phyloP scores from a whole-genome alignment of 495 filamentous ascomycete genomes.

The Rhypophila decipiens region DNA sequence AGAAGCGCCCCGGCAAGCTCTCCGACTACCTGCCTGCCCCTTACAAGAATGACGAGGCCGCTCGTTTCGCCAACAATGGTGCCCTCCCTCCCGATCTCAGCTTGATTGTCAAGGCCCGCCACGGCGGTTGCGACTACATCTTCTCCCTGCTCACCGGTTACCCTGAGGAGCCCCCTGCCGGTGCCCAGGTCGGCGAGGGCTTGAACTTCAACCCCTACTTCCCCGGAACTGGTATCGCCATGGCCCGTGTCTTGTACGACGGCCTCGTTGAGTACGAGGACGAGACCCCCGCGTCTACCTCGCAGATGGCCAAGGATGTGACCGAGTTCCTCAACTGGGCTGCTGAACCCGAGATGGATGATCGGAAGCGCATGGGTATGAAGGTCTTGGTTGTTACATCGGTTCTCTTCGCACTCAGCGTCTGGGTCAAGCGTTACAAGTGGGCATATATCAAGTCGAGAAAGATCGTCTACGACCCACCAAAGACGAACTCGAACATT shows the following conservation, averaged over 20 bases:
- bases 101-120: constrained; percentile 94
- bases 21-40: constrained; percentile 93
- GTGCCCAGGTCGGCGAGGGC: constrained; percentile 69
- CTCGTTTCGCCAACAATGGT: constrained; percentile 96
- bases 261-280: constrained; percentile 99
- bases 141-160: constrained; percentile 97
- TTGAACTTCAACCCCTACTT: constrained; percentile 99
- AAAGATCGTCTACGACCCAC: constrained; percentile 83
- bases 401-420: constrained; percentile 74
- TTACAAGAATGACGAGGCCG: constrained; percentile 98
- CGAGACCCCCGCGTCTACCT: constrained; percentile 84
- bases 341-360: constrained; percentile 97
- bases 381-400: constrained; percentile 77
- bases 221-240: constrained; percentile 97
- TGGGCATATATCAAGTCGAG: constrained; percentile 93
- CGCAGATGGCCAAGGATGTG: constrained; percentile 99
- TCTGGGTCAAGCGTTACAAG: constrained; percentile 99
- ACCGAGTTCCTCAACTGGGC: constrained; percentile 98
- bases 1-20: constrained; percentile 96
- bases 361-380: constrained; percentile 98
- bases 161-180: constrained; percentile 91
- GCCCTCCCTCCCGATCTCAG: constrained; percentile 95
- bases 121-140: constrained; percentile 98
- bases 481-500: too few relatives aligned
- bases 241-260: constrained; percentile 97